Conservation (phyloP, 306 rosid species). For the Casuarina glauca region DNA sequence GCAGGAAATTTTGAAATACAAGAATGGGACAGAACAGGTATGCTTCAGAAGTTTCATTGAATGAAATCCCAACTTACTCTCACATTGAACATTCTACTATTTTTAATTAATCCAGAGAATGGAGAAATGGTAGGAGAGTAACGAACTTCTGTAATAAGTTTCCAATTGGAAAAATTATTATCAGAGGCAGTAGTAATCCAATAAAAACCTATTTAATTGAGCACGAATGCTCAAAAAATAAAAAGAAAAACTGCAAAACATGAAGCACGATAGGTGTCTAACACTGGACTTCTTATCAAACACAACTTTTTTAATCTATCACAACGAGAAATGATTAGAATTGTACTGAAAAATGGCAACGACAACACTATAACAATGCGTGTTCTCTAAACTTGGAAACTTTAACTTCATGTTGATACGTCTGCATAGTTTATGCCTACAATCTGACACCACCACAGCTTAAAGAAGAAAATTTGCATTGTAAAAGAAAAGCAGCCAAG, state of each 20-base stretch:
- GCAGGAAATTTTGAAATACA: conserved; percentile 71
- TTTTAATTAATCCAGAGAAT: not conserved
- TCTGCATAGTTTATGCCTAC: not conserved
- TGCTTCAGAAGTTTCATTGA: conserved; percentile 8
- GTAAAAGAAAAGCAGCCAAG: not conserved
- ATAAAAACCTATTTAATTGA: too few species aligned
- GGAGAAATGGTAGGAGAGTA: not conserved
- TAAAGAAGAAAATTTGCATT: too few species aligned
- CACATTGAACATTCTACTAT: not conserved
- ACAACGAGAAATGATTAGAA: not conserved
- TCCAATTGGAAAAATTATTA: not conserved
- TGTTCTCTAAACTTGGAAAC: not conserved
- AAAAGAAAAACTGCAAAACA: not conserved
- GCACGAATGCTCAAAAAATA: too few species aligned
- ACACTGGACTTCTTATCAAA: not conserved
- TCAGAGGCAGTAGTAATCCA: too few species aligned
- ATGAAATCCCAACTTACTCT: conserved; percentile 19
- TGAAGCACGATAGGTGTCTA: too few species aligned
- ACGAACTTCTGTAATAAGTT: not conserved
- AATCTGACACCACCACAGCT: not conserved
- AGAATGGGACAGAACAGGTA: conserved; percentile 84
- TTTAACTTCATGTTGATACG: not conserved
- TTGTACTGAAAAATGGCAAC: not conserved
- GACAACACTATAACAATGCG: not conserved
- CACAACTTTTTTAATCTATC: not conserved